Percentiles rank a stretch among this genome's conserved stretches.
These are phyloP conservation scores for Scutellaria barbata DNA, from an alignment of 257 asterid species.

Conservation along the genomic window DNA sequence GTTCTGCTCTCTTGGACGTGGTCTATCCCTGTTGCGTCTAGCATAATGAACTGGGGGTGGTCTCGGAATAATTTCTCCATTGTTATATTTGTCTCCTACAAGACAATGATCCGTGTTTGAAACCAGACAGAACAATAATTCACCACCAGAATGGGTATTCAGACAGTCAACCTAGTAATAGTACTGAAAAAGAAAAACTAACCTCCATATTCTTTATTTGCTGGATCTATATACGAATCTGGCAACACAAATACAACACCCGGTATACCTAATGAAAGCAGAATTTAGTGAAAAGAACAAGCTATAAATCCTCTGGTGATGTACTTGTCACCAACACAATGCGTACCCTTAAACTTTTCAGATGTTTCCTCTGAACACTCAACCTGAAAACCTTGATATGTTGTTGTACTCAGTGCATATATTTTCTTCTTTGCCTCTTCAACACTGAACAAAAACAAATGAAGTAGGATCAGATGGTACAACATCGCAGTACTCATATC, in stretches of 20 bases:
- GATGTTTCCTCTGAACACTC: slow-evolving; percentile 81
- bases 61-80: slow-evolving; percentile 85
- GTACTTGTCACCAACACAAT: slow-evolving; percentile 23
- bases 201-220: slow-evolving; percentile 96
- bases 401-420: slow-evolving; percentile 88
- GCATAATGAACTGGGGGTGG: slow-evolving; percentile 80
- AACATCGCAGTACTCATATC: neutral
- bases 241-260: slow-evolving; percentile 90
- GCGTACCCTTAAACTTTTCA: slow-evolving; percentile 75
- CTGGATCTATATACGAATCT: slow-evolving; percentile 93
- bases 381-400: slow-evolving; percentile 90
- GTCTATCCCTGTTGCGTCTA: slow-evolving; percentile 48
- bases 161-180: slow-evolving; percentile 12
- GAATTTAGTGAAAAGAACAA: slow-evolving; percentile 28
- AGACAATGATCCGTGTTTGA: slow-evolving; percentile 10
- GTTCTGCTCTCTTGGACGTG: slow-evolving; percentile 46
- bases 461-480: slow-evolving; percentile 2
- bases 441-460: slow-evolving; percentile 54
- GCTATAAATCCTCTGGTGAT: slow-evolving; percentile 7
- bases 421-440: slow-evolving; percentile 96
- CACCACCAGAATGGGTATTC: neutral
- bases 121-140: neutral
- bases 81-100: slow-evolving; percentile 89
- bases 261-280: slow-evolving; percentile 54
- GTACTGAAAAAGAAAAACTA: slow-evolving; percentile 27